Conservation (phyloP, 2,329 filamentous ascomycete species). For the Colletotrichum musae region DNA sequence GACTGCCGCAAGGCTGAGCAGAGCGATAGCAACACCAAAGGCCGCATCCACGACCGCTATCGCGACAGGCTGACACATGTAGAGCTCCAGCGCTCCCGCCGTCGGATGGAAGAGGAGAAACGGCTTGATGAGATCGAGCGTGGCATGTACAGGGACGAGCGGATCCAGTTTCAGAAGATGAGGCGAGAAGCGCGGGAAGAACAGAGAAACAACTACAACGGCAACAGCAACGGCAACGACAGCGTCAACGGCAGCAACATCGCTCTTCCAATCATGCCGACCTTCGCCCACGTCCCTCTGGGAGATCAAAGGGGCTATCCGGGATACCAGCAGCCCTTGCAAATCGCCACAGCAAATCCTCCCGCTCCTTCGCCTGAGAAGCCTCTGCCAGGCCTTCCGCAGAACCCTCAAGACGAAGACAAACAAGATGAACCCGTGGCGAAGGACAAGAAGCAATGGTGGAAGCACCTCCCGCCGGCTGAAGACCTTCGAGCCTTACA, state of each 20-base stretch:
- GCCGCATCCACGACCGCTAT: slow-evolving; percentile 25
- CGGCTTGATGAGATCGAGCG: slow-evolving; percentile 9
- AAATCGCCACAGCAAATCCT: background rate
- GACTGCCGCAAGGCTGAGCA: slow-evolving; percentile 27
- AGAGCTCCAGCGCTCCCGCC: slow-evolving; percentile 10
- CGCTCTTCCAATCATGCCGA: slow-evolving; percentile 17
- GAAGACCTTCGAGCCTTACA: background rate
- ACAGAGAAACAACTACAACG: background rate
- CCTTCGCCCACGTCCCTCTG: slow-evolving; percentile 7
- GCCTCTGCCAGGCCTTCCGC: background rate
- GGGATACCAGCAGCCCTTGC: slow-evolving; percentile 18
- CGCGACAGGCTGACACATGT: slow-evolving; percentile 9
- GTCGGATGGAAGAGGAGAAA: slow-evolving; percentile 14
- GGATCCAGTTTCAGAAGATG: background rate
- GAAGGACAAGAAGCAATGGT: no score
- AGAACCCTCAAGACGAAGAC: background rate
- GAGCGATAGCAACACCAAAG: slow-evolving; percentile 10
- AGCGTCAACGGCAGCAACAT: background rate
- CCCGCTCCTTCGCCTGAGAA: background rate
- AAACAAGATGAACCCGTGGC: background rate
- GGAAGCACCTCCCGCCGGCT: background rate
- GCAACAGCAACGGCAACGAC: background rate
- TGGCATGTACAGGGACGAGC: slow-evolving; percentile 6
- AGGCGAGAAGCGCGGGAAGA: background rate
- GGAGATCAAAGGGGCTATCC: slow-evolving; percentile 11